Evolutionary conservation across 805 yeast species (phyloP), one percentile per base, ranked within the genome.

Genomic region (Torulaspora delbrueckii): DNA sequence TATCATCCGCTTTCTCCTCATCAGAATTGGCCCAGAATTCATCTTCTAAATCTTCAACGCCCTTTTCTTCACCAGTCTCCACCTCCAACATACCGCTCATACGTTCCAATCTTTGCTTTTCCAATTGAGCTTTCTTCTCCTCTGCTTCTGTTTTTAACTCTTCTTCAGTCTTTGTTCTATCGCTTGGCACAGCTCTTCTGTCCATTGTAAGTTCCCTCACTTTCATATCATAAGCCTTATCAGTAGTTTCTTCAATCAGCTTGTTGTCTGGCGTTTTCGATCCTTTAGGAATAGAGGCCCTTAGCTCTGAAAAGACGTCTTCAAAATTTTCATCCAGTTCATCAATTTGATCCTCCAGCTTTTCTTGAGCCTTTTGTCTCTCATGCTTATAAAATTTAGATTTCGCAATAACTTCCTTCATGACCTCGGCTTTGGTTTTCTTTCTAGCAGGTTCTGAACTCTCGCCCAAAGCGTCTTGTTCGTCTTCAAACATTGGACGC

Each of bases 331-430:
- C 88, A 65, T 86, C 91, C 52, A 86, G 72, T 52, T 80, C 85
- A 57, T 71, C 71, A 42, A 86, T 81, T 26, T 79, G 73, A 42
- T 76, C 81, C 58, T 79, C 82, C 10, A 78, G 67, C 58, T 76
- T 71, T 45, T 76, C 79, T 54, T 83, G 82, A 43, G 77, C 72
- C 58, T 73, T 67, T 65, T 86, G 91, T 63, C 93, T 78, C 63
- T 84, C 86, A 28, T 81, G 82, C 58, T 83, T 85, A 65, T 84
- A 77, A 56, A 76, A 81, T 58, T 86, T 86, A 13, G 93, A 83
- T 65, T 86, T 86, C 30, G 93, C 88, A 47, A 86, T 86, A 39
- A 86, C 77, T 61, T 86, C 95, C 54, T 82, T 78, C 95, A 86
- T 86, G 31, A 86, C 91, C 64, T 86, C 95, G 31, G 85, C 84